Conservation (phyloP, 345 rosid genomes). For the Populus nigra region DNA sequence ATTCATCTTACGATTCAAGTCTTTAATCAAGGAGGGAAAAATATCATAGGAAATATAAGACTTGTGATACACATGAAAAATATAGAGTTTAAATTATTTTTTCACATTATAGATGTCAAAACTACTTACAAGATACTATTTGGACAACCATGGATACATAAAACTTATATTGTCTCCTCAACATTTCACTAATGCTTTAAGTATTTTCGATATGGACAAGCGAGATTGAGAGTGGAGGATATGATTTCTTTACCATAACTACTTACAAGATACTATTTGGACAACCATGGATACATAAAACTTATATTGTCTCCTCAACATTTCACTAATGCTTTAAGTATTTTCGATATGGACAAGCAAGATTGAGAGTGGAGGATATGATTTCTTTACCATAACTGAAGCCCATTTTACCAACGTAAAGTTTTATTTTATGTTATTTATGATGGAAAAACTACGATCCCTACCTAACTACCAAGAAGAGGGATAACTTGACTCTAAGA, state of each 20-base stretch:
- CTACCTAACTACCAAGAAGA: too few relatives aligned
- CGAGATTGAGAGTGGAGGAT: background rate
- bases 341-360: background rate
- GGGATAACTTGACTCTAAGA: too few relatives aligned
- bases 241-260: background rate
- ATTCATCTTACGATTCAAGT: background rate
- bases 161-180: background rate
- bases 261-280: background rate
- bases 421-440: background rate
- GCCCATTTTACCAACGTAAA: background rate
- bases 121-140: background rate
- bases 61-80: background rate
- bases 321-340: conserved; percentile 4
- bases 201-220: background rate
- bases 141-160: background rate
- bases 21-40: background rate
- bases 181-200: conserved; percentile 1
- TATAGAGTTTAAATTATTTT: background rate
- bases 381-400: background rate
- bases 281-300: background rate
- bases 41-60: background rate
- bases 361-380: background rate
- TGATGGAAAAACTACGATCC: background rate
- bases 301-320: background rate
- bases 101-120: background rate